Percentiles rank a stretch among this genome's conserved stretches.
These are phyloP conservation scores for Graphilbum sp. DNA, from an alignment of 2,329 filamentous ascomycete species.

Conservation along the genomic window DNA sequence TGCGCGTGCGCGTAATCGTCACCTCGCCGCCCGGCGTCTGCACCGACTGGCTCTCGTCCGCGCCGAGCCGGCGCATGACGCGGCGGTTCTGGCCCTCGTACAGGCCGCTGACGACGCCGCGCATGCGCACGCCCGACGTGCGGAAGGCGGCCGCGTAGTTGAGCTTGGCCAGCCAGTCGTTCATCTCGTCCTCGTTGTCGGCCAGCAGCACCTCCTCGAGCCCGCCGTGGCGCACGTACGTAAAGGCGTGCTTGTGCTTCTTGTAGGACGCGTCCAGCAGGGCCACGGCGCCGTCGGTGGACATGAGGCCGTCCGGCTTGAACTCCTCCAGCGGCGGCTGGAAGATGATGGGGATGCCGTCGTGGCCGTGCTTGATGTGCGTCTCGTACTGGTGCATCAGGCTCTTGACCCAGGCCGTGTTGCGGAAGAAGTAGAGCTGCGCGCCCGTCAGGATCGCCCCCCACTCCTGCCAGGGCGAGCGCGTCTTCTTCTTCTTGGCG, in stretches of 20 bases:
- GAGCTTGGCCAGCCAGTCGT: conserved; percentile 90
- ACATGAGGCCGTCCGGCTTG: conserved; percentile 86
- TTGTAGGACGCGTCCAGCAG: conserved; percentile 75
- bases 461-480: conserved; percentile 98
- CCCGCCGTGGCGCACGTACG: conserved; percentile 74
- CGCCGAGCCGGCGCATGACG: conserved; percentile 53
- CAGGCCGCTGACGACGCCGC: conserved; percentile 68
- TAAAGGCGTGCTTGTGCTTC: conserved; percentile 89
- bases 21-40: conserved; percentile 60
- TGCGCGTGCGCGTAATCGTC: conserved; percentile 53
- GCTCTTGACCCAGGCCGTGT: conserved; percentile 80
- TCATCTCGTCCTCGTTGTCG: conserved; percentile 79
- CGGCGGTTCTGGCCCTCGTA: conserved; percentile 69
- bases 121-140: conserved; percentile 78
- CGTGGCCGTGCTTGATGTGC: conserved; percentile 62
- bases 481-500: conserved; percentile 77
- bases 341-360: conserved; percentile 68
- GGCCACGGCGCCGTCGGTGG: conserved; percentile 83
- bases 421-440: conserved; percentile 91
- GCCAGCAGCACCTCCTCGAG: conserved; percentile 83
- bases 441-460: conserved; percentile 92
- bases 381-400: conserved; percentile 77
- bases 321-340: conserved; percentile 81
- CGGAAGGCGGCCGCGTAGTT: conserved; percentile 94
- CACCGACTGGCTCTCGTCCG: conserved; percentile 33